Percentiles rank a stretch among this genome's conserved stretches.
Conservation (phyloP, 768 basidiomycete genomes). For the Tylopilus intermedius region DNA sequence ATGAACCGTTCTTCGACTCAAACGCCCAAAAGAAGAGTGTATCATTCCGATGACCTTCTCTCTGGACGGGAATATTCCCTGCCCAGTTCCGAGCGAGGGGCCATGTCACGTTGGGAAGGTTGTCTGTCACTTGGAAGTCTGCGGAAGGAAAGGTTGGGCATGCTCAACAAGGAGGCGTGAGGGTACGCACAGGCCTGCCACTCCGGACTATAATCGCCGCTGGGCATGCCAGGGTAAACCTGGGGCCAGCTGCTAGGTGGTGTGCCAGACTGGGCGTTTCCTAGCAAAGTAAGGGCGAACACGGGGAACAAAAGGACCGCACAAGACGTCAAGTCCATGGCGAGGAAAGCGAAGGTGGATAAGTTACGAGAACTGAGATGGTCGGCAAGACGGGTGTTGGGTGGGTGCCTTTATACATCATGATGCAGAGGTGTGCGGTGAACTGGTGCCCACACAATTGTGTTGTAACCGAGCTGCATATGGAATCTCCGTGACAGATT, state of each 20-base stretch:
- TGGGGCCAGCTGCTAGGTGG: conserved; percentile 37
- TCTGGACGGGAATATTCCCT: conserved; percentile 59
- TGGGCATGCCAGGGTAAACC: conserved; percentile 40
- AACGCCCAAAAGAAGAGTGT: conserved; percentile 66
- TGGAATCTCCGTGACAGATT: too few relatives aligned
- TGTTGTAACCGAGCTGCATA: not conserved
- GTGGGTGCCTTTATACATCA: not conserved
- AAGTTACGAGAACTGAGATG: conserved; percentile 4
- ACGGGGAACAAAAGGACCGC: conserved; percentile 1
- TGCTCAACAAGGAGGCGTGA: not conserved
- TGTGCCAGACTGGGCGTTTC: conserved; percentile 21
- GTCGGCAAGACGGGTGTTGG: not conserved
- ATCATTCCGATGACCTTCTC: conserved; percentile 55
- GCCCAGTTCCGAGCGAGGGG: conserved; percentile 49
- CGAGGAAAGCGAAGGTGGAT: conserved; percentile 1
- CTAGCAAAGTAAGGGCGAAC: conserved; percentile 5
- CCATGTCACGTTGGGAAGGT: conserved; percentile 61
- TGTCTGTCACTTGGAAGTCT: conserved; percentile 36
- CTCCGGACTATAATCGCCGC: conserved; percentile 44
- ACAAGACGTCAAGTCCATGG: conserved; percentile 21
- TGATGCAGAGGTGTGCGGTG: not conserved
- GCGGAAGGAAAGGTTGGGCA: not conserved
- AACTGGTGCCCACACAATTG: not conserved
- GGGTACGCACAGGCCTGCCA: conserved; percentile 59
- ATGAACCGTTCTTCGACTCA: conserved; percentile 51